Evolutionary conservation across 2,329 filamentous ascomycete genomes (phyloP).

Genomic region (Ramularia collo-cygni): DNA sequence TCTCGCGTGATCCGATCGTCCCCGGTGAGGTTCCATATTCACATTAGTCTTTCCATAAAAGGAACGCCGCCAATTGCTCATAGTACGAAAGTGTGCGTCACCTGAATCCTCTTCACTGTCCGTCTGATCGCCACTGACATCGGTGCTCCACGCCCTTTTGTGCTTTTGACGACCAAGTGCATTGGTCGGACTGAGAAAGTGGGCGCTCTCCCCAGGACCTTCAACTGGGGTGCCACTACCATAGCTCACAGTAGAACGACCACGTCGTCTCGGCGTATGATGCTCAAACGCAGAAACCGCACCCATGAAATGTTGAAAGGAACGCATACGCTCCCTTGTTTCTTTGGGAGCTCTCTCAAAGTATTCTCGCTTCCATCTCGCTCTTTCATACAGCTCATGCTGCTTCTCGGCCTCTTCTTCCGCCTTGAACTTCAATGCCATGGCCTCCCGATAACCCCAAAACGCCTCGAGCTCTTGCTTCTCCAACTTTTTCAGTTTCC

Average conservation of each 20-base stretch:
- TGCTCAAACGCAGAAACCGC: constrained; percentile 23
- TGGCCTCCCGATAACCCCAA: constrained; percentile 25
- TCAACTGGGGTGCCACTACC: constrained; percentile 19
- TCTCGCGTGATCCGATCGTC: background rate
- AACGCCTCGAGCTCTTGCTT: constrained; percentile 27
- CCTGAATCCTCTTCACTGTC: constrained; percentile 25
- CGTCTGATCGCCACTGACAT: constrained; percentile 30
- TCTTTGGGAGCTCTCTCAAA: constrained; percentile 26
- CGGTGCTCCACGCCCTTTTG: constrained; percentile 28
- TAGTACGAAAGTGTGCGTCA: constrained; percentile 8
- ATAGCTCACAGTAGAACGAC: constrained; percentile 19
- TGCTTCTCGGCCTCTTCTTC: constrained; percentile 24
- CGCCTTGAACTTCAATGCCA: constrained; percentile 27
- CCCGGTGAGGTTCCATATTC: background rate
- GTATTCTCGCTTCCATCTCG: constrained; percentile 28
- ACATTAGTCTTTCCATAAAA: constrained; percentile 5
- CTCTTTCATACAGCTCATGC: constrained; percentile 24
- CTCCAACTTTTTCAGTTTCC: constrained; percentile 27
- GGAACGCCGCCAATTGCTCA: constrained; percentile 13
- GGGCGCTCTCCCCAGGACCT: constrained; percentile 13
- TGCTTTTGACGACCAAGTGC: constrained; percentile 19
- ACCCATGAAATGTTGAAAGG: constrained; percentile 24
- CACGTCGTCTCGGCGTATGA: constrained; percentile 16
- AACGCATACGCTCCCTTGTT: constrained; percentile 25
- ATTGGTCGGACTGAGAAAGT: constrained; percentile 20